phyloP scores from a whole-genome alignment of 2,329 filamentous ascomycete genomes.

The Colletotrichum abscissum region DNA sequence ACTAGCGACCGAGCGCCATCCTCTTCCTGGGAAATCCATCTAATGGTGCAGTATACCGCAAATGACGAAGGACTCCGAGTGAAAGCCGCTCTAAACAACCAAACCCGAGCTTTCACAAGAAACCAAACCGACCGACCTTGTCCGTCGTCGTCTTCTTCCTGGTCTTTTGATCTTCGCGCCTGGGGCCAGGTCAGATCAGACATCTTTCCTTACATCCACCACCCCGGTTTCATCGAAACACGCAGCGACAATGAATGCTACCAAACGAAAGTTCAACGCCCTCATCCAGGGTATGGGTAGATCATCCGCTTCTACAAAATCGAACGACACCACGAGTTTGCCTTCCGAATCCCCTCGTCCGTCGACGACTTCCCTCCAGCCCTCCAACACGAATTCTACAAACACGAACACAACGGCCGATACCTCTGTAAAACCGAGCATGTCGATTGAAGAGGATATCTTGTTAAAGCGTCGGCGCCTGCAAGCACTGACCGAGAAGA shows the following conservation, averaged over 20 bases:
- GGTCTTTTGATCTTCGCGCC: neutral
- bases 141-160: neutral
- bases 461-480: constrained; percentile 66
- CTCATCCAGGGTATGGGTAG: constrained; percentile 74
- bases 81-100: neutral
- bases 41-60: constrained; percentile 9
- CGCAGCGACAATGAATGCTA: constrained; percentile 70
- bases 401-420: constrained; percentile 15
- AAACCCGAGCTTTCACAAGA: neutral
- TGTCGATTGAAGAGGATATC: constrained; percentile 51
- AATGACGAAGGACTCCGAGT: neutral
- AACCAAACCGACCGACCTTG: neutral
- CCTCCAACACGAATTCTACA: constrained; percentile 15
- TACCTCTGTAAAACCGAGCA: constrained; percentile 16
- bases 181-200: neutral
- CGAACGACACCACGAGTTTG: constrained; percentile 24
- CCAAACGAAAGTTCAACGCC: constrained; percentile 86
- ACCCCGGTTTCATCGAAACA: constrained; percentile 15
- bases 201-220: neutral
- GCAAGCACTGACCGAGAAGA: constrained; percentile 37
- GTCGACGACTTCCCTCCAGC: constrained; percentile 32
- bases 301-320: constrained; percentile 36
- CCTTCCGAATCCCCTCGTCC: constrained; percentile 36
- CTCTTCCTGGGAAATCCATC: constrained; percentile 6
- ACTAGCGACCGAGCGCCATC: constrained; percentile 16